These are phyloP conservation scores for Euphorbia peplus DNA, from an alignment of 345 rosid genomes.

Conservation along the genomic window DNA sequence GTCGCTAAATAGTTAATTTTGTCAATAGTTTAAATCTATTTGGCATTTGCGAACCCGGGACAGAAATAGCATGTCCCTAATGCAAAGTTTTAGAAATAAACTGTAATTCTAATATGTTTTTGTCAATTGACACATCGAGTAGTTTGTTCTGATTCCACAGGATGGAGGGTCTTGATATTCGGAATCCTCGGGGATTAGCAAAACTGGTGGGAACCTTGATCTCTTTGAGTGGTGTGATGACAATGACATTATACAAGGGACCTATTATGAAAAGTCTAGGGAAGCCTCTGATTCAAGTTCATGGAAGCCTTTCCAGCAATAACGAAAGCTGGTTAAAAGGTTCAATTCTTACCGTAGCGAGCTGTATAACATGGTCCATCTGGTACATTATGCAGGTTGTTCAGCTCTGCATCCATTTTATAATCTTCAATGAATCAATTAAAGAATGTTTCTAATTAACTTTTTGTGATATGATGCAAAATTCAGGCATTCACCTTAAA, in stretches of 20 bases:
- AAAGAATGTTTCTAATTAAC: not conserved
- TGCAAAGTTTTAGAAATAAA: no score
- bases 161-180: conserved; percentile 51
- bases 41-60: no score
- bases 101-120: no score
- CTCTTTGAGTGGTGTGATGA: conserved; percentile 52
- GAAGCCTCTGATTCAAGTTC: conserved; percentile 41
- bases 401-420: conserved; percentile 1
- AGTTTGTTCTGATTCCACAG: conserved; percentile 20
- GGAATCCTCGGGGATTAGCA: conserved; percentile 48
- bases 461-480: not conserved
- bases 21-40: no score
- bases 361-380: conserved; percentile 60
- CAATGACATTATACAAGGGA: conserved; percentile 58
- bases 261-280: conserved; percentile 35
- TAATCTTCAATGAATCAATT: no score
- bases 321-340: conserved; percentile 62
- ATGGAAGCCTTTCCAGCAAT: conserved; percentile 17
- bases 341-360: conserved; percentile 49
- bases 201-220: conserved; percentile 50
- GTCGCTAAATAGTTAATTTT: no score
- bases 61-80: no score
- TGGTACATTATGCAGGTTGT: conserved; percentile 80
- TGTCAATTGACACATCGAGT: no score
- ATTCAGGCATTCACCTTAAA: conserved; percentile 52